Base-by-base conservation (phyloP, 2,329 filamentous ascomycete genomes). In the Fusarium falciforme region DNA sequence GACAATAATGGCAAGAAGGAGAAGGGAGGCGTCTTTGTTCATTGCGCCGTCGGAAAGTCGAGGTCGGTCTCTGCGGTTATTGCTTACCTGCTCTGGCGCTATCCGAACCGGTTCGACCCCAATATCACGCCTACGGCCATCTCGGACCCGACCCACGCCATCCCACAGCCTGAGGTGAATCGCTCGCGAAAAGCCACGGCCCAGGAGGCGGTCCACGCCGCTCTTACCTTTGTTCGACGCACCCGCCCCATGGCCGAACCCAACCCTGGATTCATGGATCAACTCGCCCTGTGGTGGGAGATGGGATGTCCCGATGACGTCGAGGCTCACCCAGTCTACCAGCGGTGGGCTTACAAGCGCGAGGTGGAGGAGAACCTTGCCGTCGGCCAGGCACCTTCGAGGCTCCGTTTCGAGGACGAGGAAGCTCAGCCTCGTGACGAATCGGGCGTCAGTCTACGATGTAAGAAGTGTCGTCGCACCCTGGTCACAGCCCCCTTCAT, bases 11-110 rank as follows among this genome's bases (percentile, higher is more conserved):
- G 73, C 61, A 69, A 71, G 35, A 54, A 72, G 67, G 69, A 68
- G 47, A 62, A 59, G 68, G 84, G 84, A 31, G 87, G 83, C 16
- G 88, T 91, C 31, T 88, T 87, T 65, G 89, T 91, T 11, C 87
- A 89, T 84, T 98, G 96, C 87, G 96, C 95, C 25, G 98, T 98
- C 91, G 96, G 96, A 62, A 97, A 97, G 84, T 98, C 95, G 36
- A 93, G 96, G 68, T 98, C 96, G 57, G 93, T 96, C 75, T 92
- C 94, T 35, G 90, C 94, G 74, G 89, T 94, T 64, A 89, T 97
- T 67, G 96, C 96, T 70, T 98, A 95, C 83, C 87, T 98, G 60
- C 92, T 98, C 73, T 91, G 89, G 83, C 89, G 89, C 76, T 87
- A 90, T 75, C 89, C 90, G 6, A 81, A 86, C 38, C 87, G 86